Evolutionary conservation across 192 early-diverging fungal species (phyloP), one percentile per base, ranked within the genome.

Genomic region (Linnemannia schmuckeri): DNA sequence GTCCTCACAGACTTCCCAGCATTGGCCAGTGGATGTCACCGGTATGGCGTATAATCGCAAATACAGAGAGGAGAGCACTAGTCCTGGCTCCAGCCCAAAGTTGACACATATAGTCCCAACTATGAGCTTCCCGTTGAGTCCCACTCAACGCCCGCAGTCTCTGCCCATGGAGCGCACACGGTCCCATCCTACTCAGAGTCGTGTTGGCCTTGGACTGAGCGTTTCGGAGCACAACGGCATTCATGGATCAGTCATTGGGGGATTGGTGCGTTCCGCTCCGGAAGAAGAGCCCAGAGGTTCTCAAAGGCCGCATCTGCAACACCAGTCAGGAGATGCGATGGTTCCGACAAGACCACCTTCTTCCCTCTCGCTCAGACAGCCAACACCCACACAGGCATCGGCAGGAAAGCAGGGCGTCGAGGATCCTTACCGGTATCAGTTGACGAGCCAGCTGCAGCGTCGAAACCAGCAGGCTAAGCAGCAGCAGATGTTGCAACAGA

Each of bases 401-500:
- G 15, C 35, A 20, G 49, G 47, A 10, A 37, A 38, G 24, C 20
- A 37, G 35, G 47, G 52, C 30, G 52, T 78, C 12, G 76, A 78
- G 22, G 82, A 83, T 12, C 76, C 72, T 10, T 78, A 78, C 38
- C 70, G 76, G 37, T 44, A 78, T 44, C 82, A 84, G 66, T 69
- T 68, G 3, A 55, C 40, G 12, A 79, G 77, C 33, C 61, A 77
- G 3, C 63, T 78, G 17, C 82, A 79, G 61, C 71, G 54, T 6
- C 68, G 77, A 30, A 83, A 83, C 63, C 71, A 78, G 12, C 70
- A 78, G 37, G 76, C 82, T 44, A 78, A 78, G 41, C 57, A 78
- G 20, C 82, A 82, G 30, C 74, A 79, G 38, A 18, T 79, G 17
- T 30, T 72, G 24, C 78, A 72, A 9, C 80, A 68, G 8, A 66